Evolutionary conservation across 1,139 yeast genomes (phyloP), one percentile per base, ranked within the genome.

Genomic region (Candida albicans): DNA sequence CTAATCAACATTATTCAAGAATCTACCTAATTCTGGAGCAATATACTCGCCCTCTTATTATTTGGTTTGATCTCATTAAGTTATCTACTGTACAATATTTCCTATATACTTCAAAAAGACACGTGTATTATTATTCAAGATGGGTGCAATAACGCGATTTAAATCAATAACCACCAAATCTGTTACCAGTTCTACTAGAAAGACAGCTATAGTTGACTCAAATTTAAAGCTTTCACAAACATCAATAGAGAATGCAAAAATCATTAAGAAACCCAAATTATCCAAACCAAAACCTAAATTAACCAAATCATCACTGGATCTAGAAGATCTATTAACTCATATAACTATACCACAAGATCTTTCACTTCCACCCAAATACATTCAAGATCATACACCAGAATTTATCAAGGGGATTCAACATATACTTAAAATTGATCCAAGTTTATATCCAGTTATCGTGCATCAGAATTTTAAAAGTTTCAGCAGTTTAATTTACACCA

Each of bases 381-480:
- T 64, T 4, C 60, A 61, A 0, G 58, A 45, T 33, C 87, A 84
- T 52, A 60, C 65, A 1, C 66, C 70, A 0, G 67, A 62, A 13
- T 80, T 81, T 51, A 60, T 71, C 15, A 51, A 61, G 14, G 84
- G 80, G 0, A 55, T 77, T 12, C 49, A 67, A 3, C 66, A 65
- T 47, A 58, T 79, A 4, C 44, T 81, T 3, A 44, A 50, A 4
- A 55, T 64, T 9, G 85, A 81, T 48, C 78, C 81, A 0, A 52
- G 66, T 3, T 58, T 74, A 37, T 73, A 72, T 45, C 65, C 64
- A 1, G 64, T 60, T 0, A 53, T 70, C 1, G 67, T 64, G 0
- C 55, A 61, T 41, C 49, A 50, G 38, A 72, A 52, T 44, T 81
- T 57, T 54, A 59, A 48, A 46, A 46, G 48, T 52, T 43, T 40